Percentiles rank a stretch among this genome's conserved stretches.
Evolutionary conservation across 2,329 filamentous ascomycete species (phyloP).

Genomic region (Graphium sp.): DNA sequence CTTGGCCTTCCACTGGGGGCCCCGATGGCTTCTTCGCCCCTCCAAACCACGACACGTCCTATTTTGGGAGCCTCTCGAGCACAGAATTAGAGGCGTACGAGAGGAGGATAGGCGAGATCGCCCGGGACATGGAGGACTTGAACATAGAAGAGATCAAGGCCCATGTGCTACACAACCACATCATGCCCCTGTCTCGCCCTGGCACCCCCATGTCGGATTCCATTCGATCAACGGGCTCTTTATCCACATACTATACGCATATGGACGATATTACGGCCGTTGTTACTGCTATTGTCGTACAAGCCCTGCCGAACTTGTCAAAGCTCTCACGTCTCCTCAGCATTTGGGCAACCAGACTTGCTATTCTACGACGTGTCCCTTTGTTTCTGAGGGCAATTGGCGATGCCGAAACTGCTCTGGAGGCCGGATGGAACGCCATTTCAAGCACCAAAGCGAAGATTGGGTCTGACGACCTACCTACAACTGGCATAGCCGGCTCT

Average conservation of each 20-base stretch:
- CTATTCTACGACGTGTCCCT: slow-evolving; percentile 59
- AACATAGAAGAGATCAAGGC: slow-evolving; percentile 79
- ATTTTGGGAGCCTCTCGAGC: slow-evolving; percentile 52
- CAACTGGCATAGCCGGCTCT: background rate
- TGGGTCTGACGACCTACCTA: slow-evolving; percentile 3
- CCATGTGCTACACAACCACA: slow-evolving; percentile 70
- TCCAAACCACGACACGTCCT: slow-evolving; percentile 3
- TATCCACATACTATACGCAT: slow-evolving; percentile 3
- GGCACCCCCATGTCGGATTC: slow-evolving; percentile 17
- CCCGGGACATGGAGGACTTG: slow-evolving; percentile 48
- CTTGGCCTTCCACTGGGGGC: slow-evolving; percentile 32
- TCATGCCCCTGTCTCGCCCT: slow-evolving; percentile 32
- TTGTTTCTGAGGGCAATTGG: slow-evolving; percentile 46
- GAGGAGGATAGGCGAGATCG: slow-evolving; percentile 56
- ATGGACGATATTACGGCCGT: slow-evolving; percentile 85
- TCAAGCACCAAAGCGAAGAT: slow-evolving; percentile 10
- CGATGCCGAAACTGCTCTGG: slow-evolving; percentile 48
- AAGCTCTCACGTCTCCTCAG: slow-evolving; percentile 56
- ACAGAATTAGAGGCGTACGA: slow-evolving; percentile 53
- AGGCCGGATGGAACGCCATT: slow-evolving; percentile 50
- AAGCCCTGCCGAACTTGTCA: slow-evolving; percentile 67
- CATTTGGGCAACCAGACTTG: slow-evolving; percentile 61
- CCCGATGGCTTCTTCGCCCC: slow-evolving; percentile 32
- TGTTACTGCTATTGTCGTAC: slow-evolving; percentile 81
- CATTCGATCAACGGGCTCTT: slow-evolving; percentile 15